Conservation (phyloP, 2,329 filamentous ascomycete genomes). For the Calonectria montana region DNA sequence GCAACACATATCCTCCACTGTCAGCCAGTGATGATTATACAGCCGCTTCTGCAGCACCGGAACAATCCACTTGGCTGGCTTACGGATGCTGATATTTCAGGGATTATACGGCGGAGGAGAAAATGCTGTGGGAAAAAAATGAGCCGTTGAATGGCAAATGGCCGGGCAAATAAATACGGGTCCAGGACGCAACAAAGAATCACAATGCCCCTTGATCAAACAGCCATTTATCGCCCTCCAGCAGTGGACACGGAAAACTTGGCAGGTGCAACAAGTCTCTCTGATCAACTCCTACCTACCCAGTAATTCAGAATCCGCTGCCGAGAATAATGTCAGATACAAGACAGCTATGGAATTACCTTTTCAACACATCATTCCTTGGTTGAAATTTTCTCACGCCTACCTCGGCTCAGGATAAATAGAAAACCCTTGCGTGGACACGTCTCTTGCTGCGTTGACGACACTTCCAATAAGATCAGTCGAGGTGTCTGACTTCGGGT, state of each 20-base stretch:
- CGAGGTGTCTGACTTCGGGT: conserved; percentile 18
- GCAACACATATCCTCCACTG: too few species aligned
- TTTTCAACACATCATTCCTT: background rate
- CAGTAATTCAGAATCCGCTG: background rate
- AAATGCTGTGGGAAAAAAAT: conserved; percentile 55
- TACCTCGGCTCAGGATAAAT: conserved; percentile 18
- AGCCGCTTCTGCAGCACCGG: background rate
- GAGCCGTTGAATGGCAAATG: background rate
- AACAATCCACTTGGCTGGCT: conserved; percentile 49
- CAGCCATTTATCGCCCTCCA: background rate
- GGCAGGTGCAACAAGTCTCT: background rate
- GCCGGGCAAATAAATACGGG: background rate
- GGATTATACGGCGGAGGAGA: conserved; percentile 62
- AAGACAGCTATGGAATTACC: background rate
- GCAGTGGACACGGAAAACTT: background rate
- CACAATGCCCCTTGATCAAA: too few species aligned
- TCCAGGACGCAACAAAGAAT: too few species aligned
- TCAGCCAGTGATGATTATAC: background rate
- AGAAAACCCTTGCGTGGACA: background rate
- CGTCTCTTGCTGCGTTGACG: background rate
- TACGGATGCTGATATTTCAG: conserved; percentile 56
- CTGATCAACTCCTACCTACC: background rate
- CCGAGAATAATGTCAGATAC: background rate
- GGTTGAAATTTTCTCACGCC: conserved; percentile 12
- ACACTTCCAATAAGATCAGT: conserved; percentile 22